These are phyloP conservation scores for Salvia splendens DNA, from an alignment of 257 asterid species.

Conservation along the genomic window DNA sequence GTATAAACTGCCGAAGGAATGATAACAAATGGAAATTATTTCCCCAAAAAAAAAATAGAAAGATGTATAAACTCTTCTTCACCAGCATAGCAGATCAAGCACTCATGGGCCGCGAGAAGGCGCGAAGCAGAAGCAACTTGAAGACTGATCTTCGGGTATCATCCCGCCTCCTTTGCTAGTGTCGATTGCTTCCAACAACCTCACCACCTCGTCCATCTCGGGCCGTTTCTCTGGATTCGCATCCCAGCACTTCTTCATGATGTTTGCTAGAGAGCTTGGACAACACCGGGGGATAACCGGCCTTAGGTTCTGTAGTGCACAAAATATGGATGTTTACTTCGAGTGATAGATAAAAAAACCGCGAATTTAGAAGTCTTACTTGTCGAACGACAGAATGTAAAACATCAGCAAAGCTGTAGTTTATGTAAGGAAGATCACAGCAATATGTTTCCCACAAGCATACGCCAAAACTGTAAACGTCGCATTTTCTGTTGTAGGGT, in stretches of 20 bases:
- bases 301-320: slow-evolving; percentile 53
- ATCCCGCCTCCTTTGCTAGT: slow-evolving; percentile 94
- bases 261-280: slow-evolving; percentile 55
- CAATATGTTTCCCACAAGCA: slow-evolving; percentile 96
- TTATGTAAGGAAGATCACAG: slow-evolving; percentile 83
- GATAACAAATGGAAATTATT: slow-evolving; percentile 16
- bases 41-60: neutral
- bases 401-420: slow-evolving; percentile 89
- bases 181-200: slow-evolving; percentile 72
- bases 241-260: slow-evolving; percentile 88
- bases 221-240: slow-evolving; percentile 81
- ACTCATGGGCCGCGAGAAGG: slow-evolving; percentile 75
- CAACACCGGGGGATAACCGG: slow-evolving; percentile 89
- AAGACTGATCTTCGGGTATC: slow-evolving; percentile 78
- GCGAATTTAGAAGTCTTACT: slow-evolving; percentile 39
- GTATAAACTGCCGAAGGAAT: slow-evolving; percentile 15
- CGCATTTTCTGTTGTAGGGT: slow-evolving; percentile 94
- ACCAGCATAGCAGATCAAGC: neutral
- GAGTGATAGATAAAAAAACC: no score
- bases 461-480: slow-evolving; percentile 88
- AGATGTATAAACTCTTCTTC: slow-evolving; percentile 19
- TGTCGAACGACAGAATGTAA: slow-evolving; percentile 95
- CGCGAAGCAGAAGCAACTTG: slow-evolving; percentile 76
- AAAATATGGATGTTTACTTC: neutral
- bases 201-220: slow-evolving; percentile 86